Conservation (phyloP, 2,329 filamentous ascomycete genomes). For the Aspergillus sp. region DNA sequence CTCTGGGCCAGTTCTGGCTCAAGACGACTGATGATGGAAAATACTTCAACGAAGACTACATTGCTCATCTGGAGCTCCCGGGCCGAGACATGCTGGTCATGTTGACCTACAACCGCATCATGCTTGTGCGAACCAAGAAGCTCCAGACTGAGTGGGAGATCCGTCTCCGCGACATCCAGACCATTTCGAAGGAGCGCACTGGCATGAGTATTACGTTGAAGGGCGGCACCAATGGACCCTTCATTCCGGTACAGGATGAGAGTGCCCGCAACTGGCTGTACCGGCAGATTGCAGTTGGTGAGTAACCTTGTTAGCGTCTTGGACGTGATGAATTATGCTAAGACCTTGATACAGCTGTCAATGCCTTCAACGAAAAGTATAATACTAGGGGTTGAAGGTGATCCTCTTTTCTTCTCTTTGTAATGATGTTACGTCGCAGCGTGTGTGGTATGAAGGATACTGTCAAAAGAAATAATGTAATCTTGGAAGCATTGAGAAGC, state of each 20-base stretch:
- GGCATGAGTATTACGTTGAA: conserved; percentile 86
- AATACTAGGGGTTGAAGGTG: conserved; percentile 35
- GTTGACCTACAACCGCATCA: conserved; percentile 81
- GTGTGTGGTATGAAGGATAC: background rate
- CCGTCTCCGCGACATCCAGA: conserved; percentile 91
- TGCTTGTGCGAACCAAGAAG: conserved; percentile 83
- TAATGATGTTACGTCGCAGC: conserved; percentile 9
- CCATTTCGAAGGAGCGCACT: conserved; percentile 93
- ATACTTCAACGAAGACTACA: conserved; percentile 97
- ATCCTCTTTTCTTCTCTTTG: background rate
- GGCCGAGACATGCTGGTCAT: conserved; percentile 85
- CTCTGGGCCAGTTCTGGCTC: conserved; percentile 95
- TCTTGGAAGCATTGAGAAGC: background rate
- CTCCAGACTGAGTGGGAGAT: conserved; percentile 94
- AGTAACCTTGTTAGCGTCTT: conserved; percentile 18
- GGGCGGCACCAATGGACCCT: conserved; percentile 89
- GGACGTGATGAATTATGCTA: conserved; percentile 4
- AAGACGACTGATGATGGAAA: conserved; percentile 97
- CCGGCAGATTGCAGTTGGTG: conserved; percentile 60
- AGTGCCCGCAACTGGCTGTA: conserved; percentile 67
- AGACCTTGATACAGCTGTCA: conserved; percentile 49
- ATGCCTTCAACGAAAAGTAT: conserved; percentile 66
- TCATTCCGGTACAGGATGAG: conserved; percentile 90
- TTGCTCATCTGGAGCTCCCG: conserved; percentile 90
- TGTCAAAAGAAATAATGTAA: background rate